These are phyloP conservation scores for Fusarium papillatum DNA, from an alignment of 2,329 filamentous ascomycete species.

Conservation along the genomic window DNA sequence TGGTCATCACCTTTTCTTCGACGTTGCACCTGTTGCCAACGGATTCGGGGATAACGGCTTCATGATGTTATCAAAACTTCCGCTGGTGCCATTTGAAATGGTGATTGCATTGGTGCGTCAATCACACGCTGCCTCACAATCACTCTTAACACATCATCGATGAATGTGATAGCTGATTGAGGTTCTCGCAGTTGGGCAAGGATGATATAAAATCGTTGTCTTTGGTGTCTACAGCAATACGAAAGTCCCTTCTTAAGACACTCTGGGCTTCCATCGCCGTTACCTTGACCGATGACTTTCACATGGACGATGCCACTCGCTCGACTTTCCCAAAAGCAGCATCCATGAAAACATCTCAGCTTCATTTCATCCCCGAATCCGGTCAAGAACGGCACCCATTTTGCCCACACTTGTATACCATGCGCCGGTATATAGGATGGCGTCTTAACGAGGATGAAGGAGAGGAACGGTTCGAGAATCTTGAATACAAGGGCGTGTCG, in stretches of 20 bases:
- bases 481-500: neutral
- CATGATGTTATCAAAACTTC: neutral
- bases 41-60: neutral
- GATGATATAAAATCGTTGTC: neutral
- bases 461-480: neutral
- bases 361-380: neutral
- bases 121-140: neutral
- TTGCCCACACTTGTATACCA: neutral
- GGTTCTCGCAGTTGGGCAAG: neutral
- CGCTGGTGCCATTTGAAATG: neutral
- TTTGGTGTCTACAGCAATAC: neutral
- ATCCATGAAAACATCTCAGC: neutral
- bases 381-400: neutral
- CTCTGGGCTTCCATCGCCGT: neutral
- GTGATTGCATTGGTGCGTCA: neutral
- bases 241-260: neutral
- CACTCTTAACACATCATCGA: neutral
- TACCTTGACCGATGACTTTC: neutral
- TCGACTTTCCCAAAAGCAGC: neutral
- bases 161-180: neutral
- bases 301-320: neutral
- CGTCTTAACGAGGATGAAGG: neutral
- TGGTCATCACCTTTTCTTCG: neutral
- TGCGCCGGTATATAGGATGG: neutral
- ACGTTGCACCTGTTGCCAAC: neutral